Evolutionary conservation across 2,329 filamentous ascomycete genomes (phyloP), one percentile per base, ranked within the genome.

Genomic region (Hansfordia pulvinata): DNA sequence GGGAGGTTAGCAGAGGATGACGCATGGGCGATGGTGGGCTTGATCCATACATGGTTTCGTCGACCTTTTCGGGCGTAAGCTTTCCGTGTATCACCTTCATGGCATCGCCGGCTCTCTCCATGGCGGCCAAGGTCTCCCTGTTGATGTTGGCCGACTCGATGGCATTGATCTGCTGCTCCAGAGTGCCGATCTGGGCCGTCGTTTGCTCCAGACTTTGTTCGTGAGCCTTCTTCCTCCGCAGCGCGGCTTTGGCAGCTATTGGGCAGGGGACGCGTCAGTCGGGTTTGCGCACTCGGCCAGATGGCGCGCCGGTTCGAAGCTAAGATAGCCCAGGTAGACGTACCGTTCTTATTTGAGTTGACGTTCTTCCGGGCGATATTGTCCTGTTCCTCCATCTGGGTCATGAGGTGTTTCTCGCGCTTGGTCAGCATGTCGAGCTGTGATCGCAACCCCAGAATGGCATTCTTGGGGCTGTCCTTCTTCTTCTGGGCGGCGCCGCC

Each of bases 61-160:
- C 88, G 35, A 98, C 88, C 58, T 92, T 90, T 43, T 94, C 85
- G 36, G 90, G 81, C 25, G 83, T 93, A 38, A 96, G 72, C 37
- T 81, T 81, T 42, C 76, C 78, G 51, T 96, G 85, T 42, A 98
- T 98, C 37, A 77, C 64, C 61, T 86, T 79, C 86, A 98, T 96
- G 19, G 88, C 90, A 34, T 75, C 62, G 38, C 82, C 76, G 8
- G 90, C 88, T 49, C 77, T 77, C 69, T 93, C 78, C 85, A 98
- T 94, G 6, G 86, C 88, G 40, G 78, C 71, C 37, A 96, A 64
- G 9, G 90, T 98, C 64, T 94, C 86, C 58, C 88, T 77, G 65
- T 98, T 98, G 63, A 98, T 94, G 53, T 96, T 98, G 35, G 90
- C 90, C 25, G 86, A 84, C 57, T 98, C 90, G 61, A 98, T 96